Percentiles rank a stretch among this genome's conserved stretches.
These are phyloP conservation scores for Umbelopsis ramanniana DNA, from an alignment of 192 early-diverging fungal genomes.

Conservation along the genomic window DNA sequence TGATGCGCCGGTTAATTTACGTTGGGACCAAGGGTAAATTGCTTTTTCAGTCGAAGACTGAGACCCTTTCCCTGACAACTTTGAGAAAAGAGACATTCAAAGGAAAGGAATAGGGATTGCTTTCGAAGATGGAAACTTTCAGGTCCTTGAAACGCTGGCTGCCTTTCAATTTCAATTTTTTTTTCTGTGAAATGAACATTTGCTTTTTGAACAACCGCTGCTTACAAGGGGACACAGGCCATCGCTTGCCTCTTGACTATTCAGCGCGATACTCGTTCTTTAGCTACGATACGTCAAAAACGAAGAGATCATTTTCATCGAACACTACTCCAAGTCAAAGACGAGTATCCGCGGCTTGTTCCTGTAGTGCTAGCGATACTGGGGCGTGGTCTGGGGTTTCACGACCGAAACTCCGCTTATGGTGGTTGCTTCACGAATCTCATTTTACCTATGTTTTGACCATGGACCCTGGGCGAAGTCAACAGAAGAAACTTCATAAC, in stretches of 20 bases:
- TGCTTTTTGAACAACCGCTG: not conserved
- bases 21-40: conserved; percentile 38
- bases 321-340: too few species aligned
- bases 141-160: not conserved
- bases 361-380: too few species aligned
- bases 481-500: too few species aligned
- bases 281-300: too few species aligned
- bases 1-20: conserved; percentile 28
- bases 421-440: too few species aligned
- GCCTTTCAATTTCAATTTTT: conserved; percentile 8
- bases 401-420: too few species aligned
- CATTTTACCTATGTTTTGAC: too few species aligned
- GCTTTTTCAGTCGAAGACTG: conserved; percentile 26
- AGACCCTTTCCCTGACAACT: conserved; percentile 29
- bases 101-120: conserved; percentile 1
- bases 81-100: conserved; percentile 41
- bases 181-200: conserved; percentile 16
- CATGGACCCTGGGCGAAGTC: too few species aligned
- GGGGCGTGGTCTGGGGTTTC: too few species aligned
- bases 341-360: too few species aligned
- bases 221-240: not conserved
- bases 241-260: not conserved
- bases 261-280: too few species aligned
- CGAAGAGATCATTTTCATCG: too few species aligned
- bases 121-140: conserved; percentile 2